Base-by-base conservation (phyloP, 2,329 filamentous ascomycete species). In the Blumeria graminis region DNA sequence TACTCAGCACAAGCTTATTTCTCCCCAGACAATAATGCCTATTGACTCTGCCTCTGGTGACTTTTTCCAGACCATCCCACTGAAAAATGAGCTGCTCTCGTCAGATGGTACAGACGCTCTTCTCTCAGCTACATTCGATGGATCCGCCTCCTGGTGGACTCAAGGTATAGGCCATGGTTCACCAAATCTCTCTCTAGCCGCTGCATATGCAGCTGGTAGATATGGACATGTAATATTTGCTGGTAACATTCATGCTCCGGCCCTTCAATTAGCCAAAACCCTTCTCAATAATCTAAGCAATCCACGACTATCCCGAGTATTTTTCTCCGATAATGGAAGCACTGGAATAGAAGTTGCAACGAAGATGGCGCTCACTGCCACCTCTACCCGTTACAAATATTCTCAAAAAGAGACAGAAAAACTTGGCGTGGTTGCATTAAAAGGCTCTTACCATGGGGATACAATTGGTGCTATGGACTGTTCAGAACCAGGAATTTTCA, bases 191-290 rank as follows among this genome's bases (percentile, higher is more conserved):
- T 77, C 84, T 0, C 74, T 92, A 1, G 80, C 84, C 0, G 85
- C 86, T 1, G 84, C 86, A 0, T 82, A 92, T 64, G 86, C 87
- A 0, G 84, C 86, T 1, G 86, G 86, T 7, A 76, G 86, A 33
- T 93, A 92, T 63, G 86, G 86, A 0, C 86, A 93, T 67, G 84
- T 92, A 61, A 92, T 93, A 83, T 92, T 93, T 63, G 84, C 85
- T 0, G 80, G 80, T 8, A 79, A 82, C 0, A 75, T 89, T n/a
- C 85, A 93, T 61, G 76, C 86, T 62, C 86, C 87, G 0, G 86
- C 84, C 0, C 69, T 92, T 0, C 71, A 73, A 6, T 72, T 93
- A 0, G 82, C 85, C 0, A 76, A 85, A 64, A 71, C 70, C 0
- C 71, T 93, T 0, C 69, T 92, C 3, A 57, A 71, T 0, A 72